phyloP scores from a whole-genome alignment of 2,329 filamentous ascomycete species.

The Cadophora sp. region DNA sequence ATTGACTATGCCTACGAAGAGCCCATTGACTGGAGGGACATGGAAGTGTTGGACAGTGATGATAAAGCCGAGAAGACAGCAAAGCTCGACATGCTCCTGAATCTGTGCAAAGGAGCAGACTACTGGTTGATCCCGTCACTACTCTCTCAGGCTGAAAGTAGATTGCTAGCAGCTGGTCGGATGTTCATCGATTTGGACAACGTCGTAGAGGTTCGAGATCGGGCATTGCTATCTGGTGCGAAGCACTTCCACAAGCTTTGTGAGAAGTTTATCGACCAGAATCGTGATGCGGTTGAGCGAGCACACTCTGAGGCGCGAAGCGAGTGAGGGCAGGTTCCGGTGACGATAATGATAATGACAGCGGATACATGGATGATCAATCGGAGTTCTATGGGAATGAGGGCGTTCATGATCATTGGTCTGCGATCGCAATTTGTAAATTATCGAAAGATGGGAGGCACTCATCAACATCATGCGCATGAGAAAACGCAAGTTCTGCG shows the following conservation, averaged over 20 bases:
- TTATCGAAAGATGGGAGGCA: neutral
- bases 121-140: slow-evolving; percentile 34
- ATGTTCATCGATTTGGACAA: slow-evolving; percentile 36
- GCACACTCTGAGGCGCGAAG: neutral
- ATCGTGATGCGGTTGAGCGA: neutral
- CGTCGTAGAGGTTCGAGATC: slow-evolving; percentile 22
- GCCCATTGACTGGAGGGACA: slow-evolving; percentile 35
- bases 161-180: slow-evolving; percentile 30
- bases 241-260: slow-evolving; percentile 19
- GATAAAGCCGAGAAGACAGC: slow-evolving; percentile 19
- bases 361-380: neutral
- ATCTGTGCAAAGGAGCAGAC: slow-evolving; percentile 37
- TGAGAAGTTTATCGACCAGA: neutral
- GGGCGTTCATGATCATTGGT: neutral
- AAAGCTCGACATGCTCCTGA: slow-evolving; percentile 36
- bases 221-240: slow-evolving; percentile 26
- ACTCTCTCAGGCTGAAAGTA: slow-evolving; percentile 33
- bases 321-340: neutral
- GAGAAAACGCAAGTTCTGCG: no score
- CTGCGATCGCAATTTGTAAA: neutral
- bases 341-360: neutral
- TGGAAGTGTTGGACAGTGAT: slow-evolving; percentile 32
- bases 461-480: no score
- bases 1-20: slow-evolving; percentile 37
- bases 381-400: no score